These are phyloP conservation scores for Leucocoprinus leucothites DNA, from an alignment of 768 basidiomycete species.

Conservation along the genomic window DNA sequence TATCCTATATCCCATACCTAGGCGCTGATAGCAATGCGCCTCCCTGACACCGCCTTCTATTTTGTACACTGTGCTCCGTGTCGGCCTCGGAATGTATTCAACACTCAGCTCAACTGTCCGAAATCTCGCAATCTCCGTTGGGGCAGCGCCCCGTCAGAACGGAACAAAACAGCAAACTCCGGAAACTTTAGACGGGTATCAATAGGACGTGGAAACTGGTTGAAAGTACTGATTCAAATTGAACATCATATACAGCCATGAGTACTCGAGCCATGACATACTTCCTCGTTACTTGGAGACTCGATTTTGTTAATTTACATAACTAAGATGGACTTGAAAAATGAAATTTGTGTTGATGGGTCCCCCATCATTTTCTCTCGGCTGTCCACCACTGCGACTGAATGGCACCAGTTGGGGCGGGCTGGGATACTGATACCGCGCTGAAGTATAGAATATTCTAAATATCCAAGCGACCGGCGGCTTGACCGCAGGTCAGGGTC, in stretches of 20 bases:
- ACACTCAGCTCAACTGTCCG: background rate
- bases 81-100: constrained; percentile 1
- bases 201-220: no score
- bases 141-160: background rate
- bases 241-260: no score
- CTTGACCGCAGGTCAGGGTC: background rate
- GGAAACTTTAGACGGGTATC: background rate
- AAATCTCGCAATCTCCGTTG: constrained; percentile 10
- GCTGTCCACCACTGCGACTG: background rate
- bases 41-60: background rate
- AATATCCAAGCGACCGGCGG: background rate
- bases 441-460: background rate
- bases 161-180: background rate
- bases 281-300: background rate
- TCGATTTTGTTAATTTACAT: background rate
- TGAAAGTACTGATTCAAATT: no score
- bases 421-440: background rate
- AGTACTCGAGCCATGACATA: no score
- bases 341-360: background rate
- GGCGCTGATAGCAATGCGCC: background rate
- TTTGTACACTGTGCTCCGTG: constrained; percentile 9
- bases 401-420: background rate
- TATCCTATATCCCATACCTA: background rate
- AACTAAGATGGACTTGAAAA: no score
- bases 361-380: background rate